These are phyloP conservation scores for Ceratopteris richardii DNA, from an alignment of 75 land plant species.

Conservation along the genomic window DNA sequence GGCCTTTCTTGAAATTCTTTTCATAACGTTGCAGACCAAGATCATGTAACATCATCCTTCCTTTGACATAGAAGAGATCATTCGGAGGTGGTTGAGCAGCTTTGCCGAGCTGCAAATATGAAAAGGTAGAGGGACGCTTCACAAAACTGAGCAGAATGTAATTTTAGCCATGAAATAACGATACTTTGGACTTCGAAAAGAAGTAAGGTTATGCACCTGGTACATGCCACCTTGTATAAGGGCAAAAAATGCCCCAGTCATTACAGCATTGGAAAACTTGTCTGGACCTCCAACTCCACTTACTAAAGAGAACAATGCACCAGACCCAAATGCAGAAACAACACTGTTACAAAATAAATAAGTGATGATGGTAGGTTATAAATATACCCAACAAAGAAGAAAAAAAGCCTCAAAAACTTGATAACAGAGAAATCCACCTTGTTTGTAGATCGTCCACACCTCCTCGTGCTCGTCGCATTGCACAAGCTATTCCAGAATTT, in stretches of 20 bases:
- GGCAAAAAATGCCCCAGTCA: constrained; percentile 77
- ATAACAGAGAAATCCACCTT: constrained; percentile 31
- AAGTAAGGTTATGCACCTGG: constrained; percentile 46
- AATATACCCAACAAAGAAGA: background rate
- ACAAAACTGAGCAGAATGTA: no score
- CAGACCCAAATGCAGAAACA: constrained; percentile 95
- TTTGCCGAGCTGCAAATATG: constrained; percentile 46
- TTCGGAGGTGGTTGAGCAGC: constrained; percentile 57
- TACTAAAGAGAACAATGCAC: constrained; percentile 78
- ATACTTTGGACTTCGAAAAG: no score
- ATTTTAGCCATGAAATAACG: no score
- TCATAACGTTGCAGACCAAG: constrained; percentile 82
- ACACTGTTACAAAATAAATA: constrained; percentile 42
- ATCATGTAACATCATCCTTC: constrained; percentile 52
- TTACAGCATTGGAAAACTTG: constrained; percentile 46
- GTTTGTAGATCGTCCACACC: constrained; percentile 86
- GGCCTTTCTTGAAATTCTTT: constrained; percentile 81
- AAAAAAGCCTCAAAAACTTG: no score
- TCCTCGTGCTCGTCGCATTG: constrained; percentile 72
- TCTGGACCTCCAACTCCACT: constrained; percentile 88
- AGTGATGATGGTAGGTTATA: background rate
- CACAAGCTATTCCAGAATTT: constrained; percentile 79
- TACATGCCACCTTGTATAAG: constrained; percentile 74
- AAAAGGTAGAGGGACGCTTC: background rate
- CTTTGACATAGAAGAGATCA: constrained; percentile 47